Evolutionary conservation across 176 grass and related monocot genomes (phyloP).

Genomic region (Oryza coarctata): DNA sequence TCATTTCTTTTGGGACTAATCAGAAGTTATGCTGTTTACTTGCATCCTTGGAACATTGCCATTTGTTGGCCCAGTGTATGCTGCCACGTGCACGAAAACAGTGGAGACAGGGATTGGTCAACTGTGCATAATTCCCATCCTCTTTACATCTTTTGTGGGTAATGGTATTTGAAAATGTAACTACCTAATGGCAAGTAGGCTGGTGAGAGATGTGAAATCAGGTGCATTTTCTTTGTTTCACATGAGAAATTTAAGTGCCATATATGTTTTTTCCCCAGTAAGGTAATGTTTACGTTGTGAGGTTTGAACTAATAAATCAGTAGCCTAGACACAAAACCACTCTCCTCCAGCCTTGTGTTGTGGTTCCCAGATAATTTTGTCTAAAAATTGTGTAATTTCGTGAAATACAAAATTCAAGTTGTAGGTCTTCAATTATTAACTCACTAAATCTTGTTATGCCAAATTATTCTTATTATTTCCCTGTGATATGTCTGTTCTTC

Average conservation of each 20-base stretch:
- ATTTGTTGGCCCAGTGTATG: background rate
- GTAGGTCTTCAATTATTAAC: background rate
- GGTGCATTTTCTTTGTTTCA: background rate
- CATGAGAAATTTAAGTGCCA: background rate
- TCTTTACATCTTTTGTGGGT: background rate
- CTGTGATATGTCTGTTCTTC: background rate
- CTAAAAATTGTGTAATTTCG: background rate
- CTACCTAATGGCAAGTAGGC: background rate
- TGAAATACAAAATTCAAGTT: background rate
- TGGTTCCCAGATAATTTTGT: background rate
- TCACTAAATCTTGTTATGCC: background rate
- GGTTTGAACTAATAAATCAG: background rate
- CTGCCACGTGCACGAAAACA: background rate
- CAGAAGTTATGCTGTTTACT: background rate
- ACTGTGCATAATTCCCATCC: background rate
- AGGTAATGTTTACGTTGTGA: background rate
- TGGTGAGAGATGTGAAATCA: background rate
- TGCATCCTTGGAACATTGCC: background rate
- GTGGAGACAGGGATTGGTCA: background rate
- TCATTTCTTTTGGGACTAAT: background rate
- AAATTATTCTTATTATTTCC: background rate
- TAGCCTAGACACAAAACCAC: background rate
- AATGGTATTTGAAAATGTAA: conserved; percentile 5
- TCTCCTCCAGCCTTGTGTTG: background rate
- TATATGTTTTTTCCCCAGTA: conserved; percentile 2